Evolutionary conservation across 2,329 filamentous ascomycete genomes (phyloP).

Genomic region (Colletotrichum sojae): DNA sequence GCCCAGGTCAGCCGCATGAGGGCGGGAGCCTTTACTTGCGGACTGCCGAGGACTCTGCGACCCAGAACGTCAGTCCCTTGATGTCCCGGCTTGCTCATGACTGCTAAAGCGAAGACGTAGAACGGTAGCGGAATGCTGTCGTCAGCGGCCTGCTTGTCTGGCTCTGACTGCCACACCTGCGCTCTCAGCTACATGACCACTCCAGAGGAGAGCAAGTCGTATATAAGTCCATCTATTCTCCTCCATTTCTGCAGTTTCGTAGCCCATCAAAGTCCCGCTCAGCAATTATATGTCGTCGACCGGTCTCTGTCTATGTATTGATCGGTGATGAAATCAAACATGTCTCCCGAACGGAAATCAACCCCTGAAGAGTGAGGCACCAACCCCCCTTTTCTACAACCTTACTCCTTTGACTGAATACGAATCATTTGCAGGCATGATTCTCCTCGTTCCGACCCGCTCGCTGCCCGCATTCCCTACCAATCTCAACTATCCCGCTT

Average conservation of each 20-base stretch:
- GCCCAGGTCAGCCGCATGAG: slow-evolving; percentile 7
- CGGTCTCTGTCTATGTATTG: not conserved
- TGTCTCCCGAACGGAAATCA: not conserved
- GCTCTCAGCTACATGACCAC: too few species aligned
- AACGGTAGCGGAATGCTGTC: too few species aligned
- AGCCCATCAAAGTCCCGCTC: not conserved
- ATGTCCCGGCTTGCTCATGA: not conserved
- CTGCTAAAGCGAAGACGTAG: too few species aligned
- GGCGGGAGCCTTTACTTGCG: slow-evolving; percentile 9
- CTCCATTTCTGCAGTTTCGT: too few species aligned
- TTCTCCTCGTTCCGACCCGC: slow-evolving; percentile 8
- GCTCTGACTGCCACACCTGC: too few species aligned
- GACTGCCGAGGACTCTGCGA: slow-evolving; percentile 18
- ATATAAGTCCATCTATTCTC: too few species aligned
- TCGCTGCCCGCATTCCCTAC: not conserved
- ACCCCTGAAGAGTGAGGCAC: not conserved
- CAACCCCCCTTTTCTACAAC: too few species aligned
- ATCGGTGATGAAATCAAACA: not conserved
- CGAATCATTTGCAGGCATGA: not conserved
- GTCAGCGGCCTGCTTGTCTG: too few species aligned
- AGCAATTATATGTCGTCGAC: not conserved
- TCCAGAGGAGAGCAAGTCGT: too few species aligned
- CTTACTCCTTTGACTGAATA: not conserved
- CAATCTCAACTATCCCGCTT: slow-evolving; percentile 26
- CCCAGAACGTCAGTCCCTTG: slow-evolving; percentile 2